These are phyloP conservation scores for Wickerhamomyces hampshirensis DNA, from an alignment of 805 yeast genomes.

Conservation along the genomic window DNA sequence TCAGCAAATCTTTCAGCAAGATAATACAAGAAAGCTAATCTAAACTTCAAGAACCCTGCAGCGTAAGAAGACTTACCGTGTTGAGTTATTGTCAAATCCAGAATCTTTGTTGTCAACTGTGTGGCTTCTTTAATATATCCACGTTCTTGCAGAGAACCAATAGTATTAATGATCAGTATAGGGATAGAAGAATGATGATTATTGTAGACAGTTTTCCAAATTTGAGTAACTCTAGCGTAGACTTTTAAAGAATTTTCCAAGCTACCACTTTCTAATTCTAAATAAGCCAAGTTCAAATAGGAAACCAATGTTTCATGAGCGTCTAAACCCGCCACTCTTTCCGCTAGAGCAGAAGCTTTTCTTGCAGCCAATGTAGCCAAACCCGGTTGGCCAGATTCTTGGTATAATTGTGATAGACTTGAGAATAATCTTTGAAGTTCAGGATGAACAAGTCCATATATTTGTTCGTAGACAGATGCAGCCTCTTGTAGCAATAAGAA, in stretches of 20 bases:
- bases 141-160: conserved; percentile 50
- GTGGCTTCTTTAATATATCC: conserved; percentile 45
- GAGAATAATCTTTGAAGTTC: conserved; percentile 71
- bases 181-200: conserved; percentile 63
- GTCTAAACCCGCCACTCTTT: conserved; percentile 79
- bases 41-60: conserved; percentile 63
- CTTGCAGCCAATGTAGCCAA: conserved; percentile 65
- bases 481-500: conserved; percentile 64
- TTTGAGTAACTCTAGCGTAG: conserved; percentile 52
- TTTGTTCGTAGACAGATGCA: conserved; percentile 69
- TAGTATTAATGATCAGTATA: conserved; percentile 58
- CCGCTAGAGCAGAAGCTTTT: conserved; percentile 66
- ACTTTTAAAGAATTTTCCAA: conserved; percentile 57
- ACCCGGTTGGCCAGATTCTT: conserved; percentile 48
- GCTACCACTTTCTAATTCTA: conserved; percentile 59
- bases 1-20: conserved; percentile 45
- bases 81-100: conserved; percentile 42
- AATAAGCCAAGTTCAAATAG: conserved; percentile 67
- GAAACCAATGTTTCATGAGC: conserved; percentile 70
- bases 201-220: conserved; percentile 52
- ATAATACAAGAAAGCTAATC: conserved; percentile 59
- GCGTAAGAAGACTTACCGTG: conserved; percentile 59
- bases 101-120: conserved; percentile 48
- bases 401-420: conserved; percentile 60
- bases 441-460: conserved; percentile 75